Conservation (phyloP, 805 yeast species). For the Saccharomycopsis synnaedendra region DNA sequence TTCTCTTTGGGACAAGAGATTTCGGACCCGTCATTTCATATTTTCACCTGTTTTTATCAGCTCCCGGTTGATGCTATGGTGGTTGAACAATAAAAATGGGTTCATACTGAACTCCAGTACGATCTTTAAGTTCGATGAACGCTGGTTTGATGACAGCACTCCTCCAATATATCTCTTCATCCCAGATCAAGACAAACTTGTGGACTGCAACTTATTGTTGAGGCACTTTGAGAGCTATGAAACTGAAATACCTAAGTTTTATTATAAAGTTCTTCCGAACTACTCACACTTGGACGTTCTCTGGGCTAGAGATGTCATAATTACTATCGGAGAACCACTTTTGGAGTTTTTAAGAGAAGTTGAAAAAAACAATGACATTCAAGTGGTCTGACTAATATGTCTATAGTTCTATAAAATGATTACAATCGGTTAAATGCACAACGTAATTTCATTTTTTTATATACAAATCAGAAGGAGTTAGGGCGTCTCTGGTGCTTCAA, state of each 20-base stretch:
- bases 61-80: constrained; percentile 81
- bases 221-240: constrained; percentile 57
- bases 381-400: not conserved
- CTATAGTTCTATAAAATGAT: not conserved
- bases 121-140: constrained; percentile 38
- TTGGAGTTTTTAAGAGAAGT: constrained; percentile 22
- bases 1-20: constrained; percentile 53
- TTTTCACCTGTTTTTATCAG: constrained; percentile 83
- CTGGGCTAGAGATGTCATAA: constrained; percentile 77
- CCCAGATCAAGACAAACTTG: constrained; percentile 67
- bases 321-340: constrained; percentile 46
- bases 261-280: constrained; percentile 34
- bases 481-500: constrained; percentile 33
- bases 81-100: constrained; percentile 44
- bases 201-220: constrained; percentile 58
- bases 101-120: constrained; percentile 26
- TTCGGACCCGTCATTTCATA: constrained; percentile 65
- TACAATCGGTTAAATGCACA: not conserved
- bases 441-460: not conserved
- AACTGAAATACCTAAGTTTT: constrained; percentile 24
- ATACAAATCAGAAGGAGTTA: constrained; percentile 20
- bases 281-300: constrained; percentile 86
- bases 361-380: not conserved
- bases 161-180: constrained; percentile 58
- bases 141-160: constrained; percentile 39